Percentiles rank a stretch among this genome's conserved stretches.
These are phyloP conservation scores for Strigomonas galati DNA, from an alignment of 208 protist species.

Conservation along the genomic window DNA sequence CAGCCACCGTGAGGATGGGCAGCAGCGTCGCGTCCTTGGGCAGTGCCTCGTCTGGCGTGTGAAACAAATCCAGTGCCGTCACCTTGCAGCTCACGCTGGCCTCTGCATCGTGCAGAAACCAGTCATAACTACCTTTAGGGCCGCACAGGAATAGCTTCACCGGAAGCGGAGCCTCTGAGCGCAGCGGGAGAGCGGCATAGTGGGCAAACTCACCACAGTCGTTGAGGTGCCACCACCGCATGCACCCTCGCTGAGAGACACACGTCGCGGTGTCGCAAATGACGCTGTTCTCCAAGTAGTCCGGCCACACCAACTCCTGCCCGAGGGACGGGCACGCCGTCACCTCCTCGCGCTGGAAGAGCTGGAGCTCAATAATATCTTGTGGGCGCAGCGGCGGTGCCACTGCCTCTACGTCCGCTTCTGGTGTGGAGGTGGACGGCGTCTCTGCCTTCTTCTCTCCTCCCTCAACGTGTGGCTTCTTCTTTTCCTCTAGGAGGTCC, in stretches of 20 bases:
- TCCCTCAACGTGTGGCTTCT: not conserved
- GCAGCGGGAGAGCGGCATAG: slow-evolving; percentile 70
- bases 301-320: slow-evolving; percentile 72
- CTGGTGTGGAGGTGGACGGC: not conserved
- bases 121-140: slow-evolving; percentile 84
- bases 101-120: slow-evolving; percentile 90
- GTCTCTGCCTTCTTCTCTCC: slow-evolving; percentile 13
- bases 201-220: slow-evolving; percentile 88
- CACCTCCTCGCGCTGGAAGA: slow-evolving; percentile 76
- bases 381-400: slow-evolving; percentile 7
- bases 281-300: slow-evolving; percentile 61
- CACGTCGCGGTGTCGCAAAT: slow-evolving; percentile 81
- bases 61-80: slow-evolving; percentile 66
- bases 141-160: slow-evolving; percentile 80
- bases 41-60: slow-evolving; percentile 76
- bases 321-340: slow-evolving; percentile 49
- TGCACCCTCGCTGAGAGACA: slow-evolving; percentile 65
- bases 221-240: slow-evolving; percentile 89
- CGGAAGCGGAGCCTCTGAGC: not conserved
- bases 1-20: slow-evolving; percentile 70
- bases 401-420: not conserved
- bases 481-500: slow-evolving; percentile 11
- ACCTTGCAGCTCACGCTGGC: slow-evolving; percentile 45
- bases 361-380: slow-evolving; percentile 75
- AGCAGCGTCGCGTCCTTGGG: slow-evolving; percentile 61